Evolutionary conservation across 2,329 filamentous ascomycete species (phyloP), one percentile per base, ranked within the genome.

Genomic region (Plenodomus lindquistii): DNA sequence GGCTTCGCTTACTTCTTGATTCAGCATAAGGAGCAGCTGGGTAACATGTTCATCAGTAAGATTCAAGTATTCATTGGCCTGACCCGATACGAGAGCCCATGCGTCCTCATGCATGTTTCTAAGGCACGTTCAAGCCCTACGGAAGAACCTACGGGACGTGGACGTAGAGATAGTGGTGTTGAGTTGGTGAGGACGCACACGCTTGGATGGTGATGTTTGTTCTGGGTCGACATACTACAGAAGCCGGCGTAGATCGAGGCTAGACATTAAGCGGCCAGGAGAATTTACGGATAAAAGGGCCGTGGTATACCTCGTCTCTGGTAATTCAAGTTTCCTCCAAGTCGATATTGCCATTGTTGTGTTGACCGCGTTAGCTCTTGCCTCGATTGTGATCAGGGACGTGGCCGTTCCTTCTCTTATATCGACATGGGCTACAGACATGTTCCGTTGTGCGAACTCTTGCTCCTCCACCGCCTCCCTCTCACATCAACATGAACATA

Each of bases 1-100:
- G 57, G 57, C 16, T 60, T 57, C 20, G 59, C 50, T 2, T 60
- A 60, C 35, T 50, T 63, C 18, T 44, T 65, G 2, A 42, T 60
- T 3, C 50, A 57, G 40, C 60, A 63, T 22, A 65, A 62, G 37
- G 45, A 50, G 4, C 36, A 53, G 16, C 29, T 60, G 10, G 55
- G 50, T 7, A 53, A 57, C 37, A 57, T 58, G 46, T 59, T 48
- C 34, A 53, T 64, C 31, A 42, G 48, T 35, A 52, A 52, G 21
- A 38, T 59, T 10, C 53, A 54, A 17, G 49, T 60, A 2, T 60
- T 63, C 38, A 20, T 37, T 11, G 49, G 46, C 2, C 47, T 57
- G 17, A 53, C 40, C 3, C 13, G 35, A 15, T 37, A 49, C 15
- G 31, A 43, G 36, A 46, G 44, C 13, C 58, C 52, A 17, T 59